Conservation (phyloP, 768 basidiomycete species). For the Hortiboletus campestris region DNA sequence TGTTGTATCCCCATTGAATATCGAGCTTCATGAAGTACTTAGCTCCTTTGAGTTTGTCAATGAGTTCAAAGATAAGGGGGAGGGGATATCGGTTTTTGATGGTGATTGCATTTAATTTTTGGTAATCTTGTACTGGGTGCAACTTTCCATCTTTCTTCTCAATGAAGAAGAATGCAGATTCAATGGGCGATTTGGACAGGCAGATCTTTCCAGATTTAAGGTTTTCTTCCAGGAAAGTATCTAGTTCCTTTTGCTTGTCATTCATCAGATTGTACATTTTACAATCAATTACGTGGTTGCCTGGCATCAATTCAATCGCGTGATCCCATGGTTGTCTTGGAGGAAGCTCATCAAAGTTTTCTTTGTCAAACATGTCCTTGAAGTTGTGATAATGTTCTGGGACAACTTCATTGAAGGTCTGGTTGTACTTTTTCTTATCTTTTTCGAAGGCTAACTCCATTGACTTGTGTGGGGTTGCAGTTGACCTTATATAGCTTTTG, state of each 20-base stretch:
- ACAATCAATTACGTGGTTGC: background rate
- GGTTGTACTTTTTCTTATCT: too few species aligned
- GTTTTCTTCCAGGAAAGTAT: background rate
- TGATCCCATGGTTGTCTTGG: background rate
- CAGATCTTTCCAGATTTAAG: background rate
- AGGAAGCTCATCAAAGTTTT: too few species aligned
- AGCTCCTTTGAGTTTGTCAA: slow-evolving; percentile 21
- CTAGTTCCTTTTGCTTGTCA: background rate
- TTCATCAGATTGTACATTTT: background rate
- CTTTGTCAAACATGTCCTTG: too few species aligned
- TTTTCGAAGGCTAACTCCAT: too few species aligned
- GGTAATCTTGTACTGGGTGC: background rate
- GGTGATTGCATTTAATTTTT: background rate
- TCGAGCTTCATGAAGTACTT: slow-evolving; percentile 31
- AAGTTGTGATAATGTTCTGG: too few species aligned
- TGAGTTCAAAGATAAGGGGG: slow-evolving; percentile 8
- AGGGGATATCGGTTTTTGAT: background rate
- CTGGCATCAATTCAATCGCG: background rate
- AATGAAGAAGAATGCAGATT: background rate
- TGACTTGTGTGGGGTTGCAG: too few species aligned
- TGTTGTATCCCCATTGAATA: slow-evolving; percentile 35
- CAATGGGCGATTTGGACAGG: background rate
- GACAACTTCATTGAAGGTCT: too few species aligned
- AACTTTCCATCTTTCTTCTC: background rate
- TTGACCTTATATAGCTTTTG: too few species aligned